Percentiles rank a stretch among this genome's conserved stretches.
These are phyloP conservation scores for Ogataea zsoltii DNA, from an alignment of 805 yeast genomes.

Conservation along the genomic window DNA sequence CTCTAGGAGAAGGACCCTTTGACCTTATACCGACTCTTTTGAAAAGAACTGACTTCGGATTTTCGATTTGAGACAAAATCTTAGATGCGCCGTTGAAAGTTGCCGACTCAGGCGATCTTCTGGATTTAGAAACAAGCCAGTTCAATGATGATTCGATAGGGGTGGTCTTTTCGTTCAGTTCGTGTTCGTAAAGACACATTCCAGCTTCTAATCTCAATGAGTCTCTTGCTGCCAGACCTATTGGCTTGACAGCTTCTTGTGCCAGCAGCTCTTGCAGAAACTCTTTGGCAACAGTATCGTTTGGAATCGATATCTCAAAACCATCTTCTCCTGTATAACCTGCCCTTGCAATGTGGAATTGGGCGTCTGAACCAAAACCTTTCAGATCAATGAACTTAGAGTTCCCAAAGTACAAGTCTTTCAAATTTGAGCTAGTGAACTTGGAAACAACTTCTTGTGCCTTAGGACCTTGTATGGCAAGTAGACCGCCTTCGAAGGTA, in stretches of 20 bases:
- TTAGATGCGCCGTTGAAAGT: conserved; percentile 75
- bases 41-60: conserved; percentile 58
- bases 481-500: conserved; percentile 67
- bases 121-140: conserved; percentile 85
- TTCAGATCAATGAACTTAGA: conserved; percentile 49
- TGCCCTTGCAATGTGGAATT: conserved; percentile 83
- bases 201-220: conserved; percentile 96
- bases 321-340: conserved; percentile 99
- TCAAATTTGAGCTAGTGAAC: conserved; percentile 59
- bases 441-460: conserved; percentile 68
- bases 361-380: conserved; percentile 39
- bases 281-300: conserved; percentile 50
- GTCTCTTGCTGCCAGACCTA: conserved; percentile 98
- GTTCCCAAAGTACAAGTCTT: conserved; percentile 72
- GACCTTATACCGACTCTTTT: conserved; percentile 76
- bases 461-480: conserved; percentile 93
- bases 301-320: conserved; percentile 82
- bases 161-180: conserved; percentile 72
- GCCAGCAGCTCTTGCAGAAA: conserved; percentile 63
- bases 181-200: conserved; percentile 96
- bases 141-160: conserved; percentile 88
- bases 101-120: conserved; percentile 52
- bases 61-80: conserved; percentile 65
- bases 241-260: conserved; percentile 66
- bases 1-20: conserved; percentile 92